Conservation (phyloP, 2,329 filamentous ascomycete species). For the Ophiostoma novo-ulmi region DNA sequence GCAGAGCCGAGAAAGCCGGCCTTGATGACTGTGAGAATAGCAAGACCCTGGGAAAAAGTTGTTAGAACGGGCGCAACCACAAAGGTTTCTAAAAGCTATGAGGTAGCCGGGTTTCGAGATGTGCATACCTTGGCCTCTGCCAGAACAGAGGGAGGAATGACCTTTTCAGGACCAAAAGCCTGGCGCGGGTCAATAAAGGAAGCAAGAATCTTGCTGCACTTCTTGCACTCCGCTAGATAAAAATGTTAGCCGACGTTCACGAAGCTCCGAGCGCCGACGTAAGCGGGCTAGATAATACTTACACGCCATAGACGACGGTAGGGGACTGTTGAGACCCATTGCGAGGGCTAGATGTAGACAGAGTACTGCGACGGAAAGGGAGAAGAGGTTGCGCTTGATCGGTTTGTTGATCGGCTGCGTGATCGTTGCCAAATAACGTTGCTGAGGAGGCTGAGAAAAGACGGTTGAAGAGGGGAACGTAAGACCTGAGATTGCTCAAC, state of each 20-base stretch:
- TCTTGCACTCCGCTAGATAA: constrained; percentile 82
- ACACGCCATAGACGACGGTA: constrained; percentile 64
- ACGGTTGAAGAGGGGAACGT: constrained; percentile 14
- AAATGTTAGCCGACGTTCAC: constrained; percentile 4
- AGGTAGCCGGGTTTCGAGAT: not conserved
- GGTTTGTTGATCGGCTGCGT: not conserved
- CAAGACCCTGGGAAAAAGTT: constrained; percentile 55
- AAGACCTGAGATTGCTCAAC: constrained; percentile 6
- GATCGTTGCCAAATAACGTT: constrained; percentile 4
- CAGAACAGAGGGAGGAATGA: constrained; percentile 87
- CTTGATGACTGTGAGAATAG: constrained; percentile 80
- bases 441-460: constrained; percentile 5
- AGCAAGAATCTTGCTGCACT: constrained; percentile 89
- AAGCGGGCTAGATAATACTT: constrained; percentile 38
- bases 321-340: constrained; percentile 63
- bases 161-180: constrained; percentile 90
- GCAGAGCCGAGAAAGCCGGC: constrained; percentile 80
- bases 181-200: constrained; percentile 94
- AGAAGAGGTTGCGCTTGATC: not conserved
- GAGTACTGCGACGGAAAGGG: not conserved
- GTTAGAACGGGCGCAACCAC: not conserved
- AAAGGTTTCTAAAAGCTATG: not conserved
- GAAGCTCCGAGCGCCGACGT: not conserved
- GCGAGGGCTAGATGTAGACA: constrained; percentile 18
- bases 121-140: constrained; percentile 75